A percentile compares a stretch with the other conserved stretches of the same genome.
These are phyloP conservation scores for Aspergillus avenaceus DNA, from an alignment of 495 filamentous ascomycete species.

Conservation along the genomic window DNA sequence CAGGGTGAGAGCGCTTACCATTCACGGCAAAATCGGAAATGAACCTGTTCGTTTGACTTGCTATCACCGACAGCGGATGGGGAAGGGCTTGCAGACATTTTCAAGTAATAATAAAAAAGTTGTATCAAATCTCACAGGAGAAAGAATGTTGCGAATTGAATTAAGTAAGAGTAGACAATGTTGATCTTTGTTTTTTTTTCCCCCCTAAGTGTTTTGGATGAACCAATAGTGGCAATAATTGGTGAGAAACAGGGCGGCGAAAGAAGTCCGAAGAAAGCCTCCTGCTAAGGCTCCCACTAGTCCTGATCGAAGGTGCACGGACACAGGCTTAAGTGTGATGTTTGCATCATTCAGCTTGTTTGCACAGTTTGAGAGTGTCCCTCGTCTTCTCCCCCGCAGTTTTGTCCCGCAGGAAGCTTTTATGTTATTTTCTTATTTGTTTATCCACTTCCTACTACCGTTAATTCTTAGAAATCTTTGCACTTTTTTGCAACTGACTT, in stretches of 20 bases:
- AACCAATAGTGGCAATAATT: too few relatives aligned
- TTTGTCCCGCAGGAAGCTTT: slow-evolving; percentile 10
- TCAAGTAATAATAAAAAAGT: background rate
- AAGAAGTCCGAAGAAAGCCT: slow-evolving; percentile 13
- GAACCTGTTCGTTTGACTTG: slow-evolving; percentile 72
- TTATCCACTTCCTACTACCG: too few relatives aligned
- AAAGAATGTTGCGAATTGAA: too few relatives aligned
- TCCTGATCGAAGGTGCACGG: slow-evolving; percentile 1
- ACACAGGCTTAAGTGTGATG: background rate
- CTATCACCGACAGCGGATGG: slow-evolving; percentile 49
- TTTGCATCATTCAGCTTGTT: slow-evolving; percentile 16
- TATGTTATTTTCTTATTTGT: too few relatives aligned
- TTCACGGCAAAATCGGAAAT: slow-evolving; percentile 95
- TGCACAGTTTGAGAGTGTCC: too few relatives aligned
- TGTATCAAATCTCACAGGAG: too few relatives aligned
- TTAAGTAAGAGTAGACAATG: too few relatives aligned
- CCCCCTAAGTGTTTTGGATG: too few relatives aligned
- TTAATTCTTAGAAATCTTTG: background rate
- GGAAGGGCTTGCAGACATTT: slow-evolving; percentile 58
- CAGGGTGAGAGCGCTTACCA: slow-evolving; percentile 50
- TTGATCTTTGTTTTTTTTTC: too few relatives aligned
- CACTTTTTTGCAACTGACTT: too few relatives aligned
- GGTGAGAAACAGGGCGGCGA: background rate
- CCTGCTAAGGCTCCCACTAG: background rate
- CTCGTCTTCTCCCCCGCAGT: slow-evolving; percentile 21